Evolutionary conservation across 768 basidiomycete species (phyloP), one percentile per base, ranked within the genome.

Genomic region (Candolleomyces efflorescens): DNA sequence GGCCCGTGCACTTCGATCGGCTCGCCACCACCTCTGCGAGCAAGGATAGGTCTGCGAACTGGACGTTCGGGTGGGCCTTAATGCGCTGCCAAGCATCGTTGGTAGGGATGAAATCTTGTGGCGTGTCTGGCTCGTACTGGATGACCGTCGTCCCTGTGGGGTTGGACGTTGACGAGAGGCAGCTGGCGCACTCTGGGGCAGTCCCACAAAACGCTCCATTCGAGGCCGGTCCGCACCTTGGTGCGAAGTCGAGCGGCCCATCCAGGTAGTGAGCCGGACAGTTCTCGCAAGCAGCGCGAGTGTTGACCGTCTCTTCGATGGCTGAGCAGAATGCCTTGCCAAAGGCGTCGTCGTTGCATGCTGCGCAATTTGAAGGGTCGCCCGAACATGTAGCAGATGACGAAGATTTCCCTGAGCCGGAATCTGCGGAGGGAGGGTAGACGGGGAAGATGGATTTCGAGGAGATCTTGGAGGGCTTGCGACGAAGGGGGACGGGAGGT

Each of bases 21-120:
- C 91, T 89, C 7, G 90, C 86, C 43, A 95, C 92, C 43, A 96
- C 94, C 53, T 92, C 92, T 2, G 94, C 94, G 45, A 96, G 81
- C 54, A 96, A 78, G 2, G 84, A 73, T 53, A 96, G 76, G 71
- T 95, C 91, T 13, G 90, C 83, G 67, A 94, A 94, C 27, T 86
- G 82, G 54, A 90, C 86, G 63, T 93, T 94, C 2, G 94, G 94
- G 70, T 96, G 94, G 11, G 85, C 83, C 72, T 94, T 93, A 60
- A 95, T 77, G 62, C 85, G 85, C 26, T 82, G 82, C 90, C 92
- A 94, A 7, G 92, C 92, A 56, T 86, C 84, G 66, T 87, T 87
- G 56, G 89, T 91, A 18, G 91, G 82, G 37, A 94, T 87, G 6
- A 81, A 85, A 54, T 86, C 83, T 22, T 70, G 56, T 13, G 37